These are phyloP conservation scores for Solanum clarkiae DNA, from an alignment of 257 asterid genomes.

Conservation along the genomic window DNA sequence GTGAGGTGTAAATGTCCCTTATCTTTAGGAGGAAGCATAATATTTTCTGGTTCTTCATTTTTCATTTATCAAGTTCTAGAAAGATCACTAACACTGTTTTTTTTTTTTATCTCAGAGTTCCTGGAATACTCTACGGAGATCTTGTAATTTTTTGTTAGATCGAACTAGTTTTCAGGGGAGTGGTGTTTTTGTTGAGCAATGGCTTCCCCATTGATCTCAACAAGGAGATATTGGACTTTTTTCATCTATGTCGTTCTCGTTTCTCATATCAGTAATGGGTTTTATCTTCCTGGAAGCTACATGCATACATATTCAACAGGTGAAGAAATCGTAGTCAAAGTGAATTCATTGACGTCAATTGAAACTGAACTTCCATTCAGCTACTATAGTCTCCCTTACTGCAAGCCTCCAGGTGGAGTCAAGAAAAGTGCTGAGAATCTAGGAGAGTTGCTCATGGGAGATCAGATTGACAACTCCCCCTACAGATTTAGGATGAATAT, in stretches of 20 bases:
- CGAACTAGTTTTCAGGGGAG: conserved; percentile 11
- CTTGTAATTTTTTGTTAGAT: conserved; percentile 8
- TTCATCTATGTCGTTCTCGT: conserved; percentile 34
- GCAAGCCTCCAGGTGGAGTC: conserved; percentile 46
- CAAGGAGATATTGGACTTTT: conserved; percentile 33
- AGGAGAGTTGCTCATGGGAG: conserved; percentile 79
- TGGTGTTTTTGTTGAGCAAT: conserved; percentile 32
- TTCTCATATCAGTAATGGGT: conserved; percentile 44
- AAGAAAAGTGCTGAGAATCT: conserved; percentile 81
- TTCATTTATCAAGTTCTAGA: not conserved
- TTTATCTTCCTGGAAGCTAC: conserved; percentile 76
- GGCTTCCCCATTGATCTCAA: conserved; percentile 47
- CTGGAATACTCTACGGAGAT: not conserved
- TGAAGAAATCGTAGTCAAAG: conserved; percentile 45
- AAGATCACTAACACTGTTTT: not conserved
- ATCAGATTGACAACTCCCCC: conserved; percentile 71
- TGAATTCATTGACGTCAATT: conserved; percentile 75
- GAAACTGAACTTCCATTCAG: conserved; percentile 72
- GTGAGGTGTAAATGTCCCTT: not conserved
- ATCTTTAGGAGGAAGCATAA: not conserved
- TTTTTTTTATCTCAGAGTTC: not conserved
- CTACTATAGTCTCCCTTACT: conserved; percentile 71
- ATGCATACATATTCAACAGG: conserved; percentile 54
- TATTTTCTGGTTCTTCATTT: not conserved
- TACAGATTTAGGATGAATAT: conserved; percentile 60